Base-by-base conservation (phyloP, 441 rosid species). In the Breynia disticha region DNA sequence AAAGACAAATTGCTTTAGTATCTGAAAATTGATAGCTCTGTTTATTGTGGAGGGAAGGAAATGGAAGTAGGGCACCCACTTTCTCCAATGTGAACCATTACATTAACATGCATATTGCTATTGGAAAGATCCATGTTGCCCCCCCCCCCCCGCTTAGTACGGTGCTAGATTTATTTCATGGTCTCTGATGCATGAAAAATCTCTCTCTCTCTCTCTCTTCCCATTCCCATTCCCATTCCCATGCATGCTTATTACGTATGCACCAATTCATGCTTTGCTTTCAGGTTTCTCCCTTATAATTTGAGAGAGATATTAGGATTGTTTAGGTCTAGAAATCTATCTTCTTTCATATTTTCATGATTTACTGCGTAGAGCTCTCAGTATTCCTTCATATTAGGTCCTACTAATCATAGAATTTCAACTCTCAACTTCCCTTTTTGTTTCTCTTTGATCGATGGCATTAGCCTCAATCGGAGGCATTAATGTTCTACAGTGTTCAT, bases 191-290 rank as follows among this genome's bases (percentile, higher is more conserved):
- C 68, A 67, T 62, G 59, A 70, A 61, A n/a, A 67, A 64, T 37
- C 45, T n/a, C 44, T 15, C 54, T 37, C 48, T 51, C 35, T 20
- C 21, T 11, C 44, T 41, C 44, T 39, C 44, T 39, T 2, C 15
- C 44, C 44, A 0, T 15, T 59, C 22, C 62, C 51, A 38, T 38
- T 44, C 54, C 60, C 17, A 28, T 44, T 37, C 61, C 73, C 83
- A 78, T 82, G 88, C 85, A 82, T 70, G 69, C 75, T 82, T 69
- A 67, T 77, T 75, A 82, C 83, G 83, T 78, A 70, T 73, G 66
- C 81, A 69, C 58, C 67, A 69, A 66, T 71, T 52, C 68, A 71
- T 64, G 65, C 64, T 57, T 57, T 54, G 60, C 41, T 56, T 56
- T 50, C 19, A 7, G 41, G 28, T 35, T 51, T 38, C 22, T n/a